Evolutionary conservation across 306 rosid species (phyloP), one percentile per base, ranked within the genome.

Genomic region (Mucuna pruriens): DNA sequence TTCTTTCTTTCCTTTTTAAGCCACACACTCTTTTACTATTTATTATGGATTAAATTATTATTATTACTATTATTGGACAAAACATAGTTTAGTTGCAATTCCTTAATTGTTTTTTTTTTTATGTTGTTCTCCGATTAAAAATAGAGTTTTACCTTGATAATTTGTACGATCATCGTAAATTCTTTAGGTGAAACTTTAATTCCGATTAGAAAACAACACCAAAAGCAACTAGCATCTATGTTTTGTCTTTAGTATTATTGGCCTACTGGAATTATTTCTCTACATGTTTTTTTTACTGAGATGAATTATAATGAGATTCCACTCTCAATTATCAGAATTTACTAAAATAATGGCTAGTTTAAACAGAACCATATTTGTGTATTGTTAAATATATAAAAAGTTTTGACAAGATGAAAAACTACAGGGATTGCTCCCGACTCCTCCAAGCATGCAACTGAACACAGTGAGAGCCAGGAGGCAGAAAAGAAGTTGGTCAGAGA

Each of bases 391-490:
- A 38, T 25, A 39, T 9, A 34, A 6, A 7, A n/a, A 44, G 36
- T 69, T 4, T 67, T 12, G 81, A 36, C 55, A 71, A 22, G 44
- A 22, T 39, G 64, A 62, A 65, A 79, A 74, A 74, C 31, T 78
- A 74, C 87, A 94, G 97, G 98, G 60, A 83, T 94, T 7, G 87
- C 83, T 40, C 92, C 94, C 1, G 90, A 91, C 69, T 79, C 88
- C 75, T 84, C 89, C 9, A 87, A 79, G 86, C 68, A 84, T 36
- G 80, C 78, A 83, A 78, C 31, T 5, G 96, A 90, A 66, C 90
- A 80, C 25, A 84, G 86, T 33, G 98, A 94, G 70, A 85, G 62
- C 74, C 71, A 77, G 83, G 98, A 91, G 52, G 72, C 70, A 54
- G 98, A 94, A 48, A 88, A 83, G 79, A 88, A 85, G 88, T 17